Percentiles rank a stretch among this genome's conserved stretches.
Conservation (phyloP, 1,139 yeast genomes). For the Suhomyces atakaporum region DNA sequence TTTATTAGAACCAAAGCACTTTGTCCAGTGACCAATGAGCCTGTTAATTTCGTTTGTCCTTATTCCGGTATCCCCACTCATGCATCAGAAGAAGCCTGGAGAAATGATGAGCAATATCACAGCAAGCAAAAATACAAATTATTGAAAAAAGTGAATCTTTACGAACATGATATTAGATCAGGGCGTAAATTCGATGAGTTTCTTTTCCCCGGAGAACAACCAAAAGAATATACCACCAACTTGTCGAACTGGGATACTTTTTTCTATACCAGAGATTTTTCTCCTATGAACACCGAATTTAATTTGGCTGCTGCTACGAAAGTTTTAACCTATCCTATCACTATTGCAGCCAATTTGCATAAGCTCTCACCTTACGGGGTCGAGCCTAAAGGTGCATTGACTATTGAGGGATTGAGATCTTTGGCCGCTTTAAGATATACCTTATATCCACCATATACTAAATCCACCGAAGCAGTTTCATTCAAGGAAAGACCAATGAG, state of each 20-base stretch:
- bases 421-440: conserved; percentile 90
- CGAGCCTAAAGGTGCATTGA: conserved; percentile 83
- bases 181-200: conserved; percentile 95
- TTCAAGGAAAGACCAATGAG: conserved; percentile 89
- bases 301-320: conserved; percentile 95
- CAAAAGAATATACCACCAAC: conserved; percentile 74
- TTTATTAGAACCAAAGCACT: conserved; percentile 81
- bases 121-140: conserved; percentile 63
- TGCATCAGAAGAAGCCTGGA: conserved; percentile 89
- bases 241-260: conserved; percentile 89
- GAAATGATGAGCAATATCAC: conserved; percentile 74
- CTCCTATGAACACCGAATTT: conserved; percentile 95
- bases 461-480: conserved; percentile 31
- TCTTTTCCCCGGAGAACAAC: conserved; percentile 84
- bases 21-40: conserved; percentile 86
- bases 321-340: conserved; percentile 88
- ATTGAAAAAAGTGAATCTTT: conserved; percentile 83
- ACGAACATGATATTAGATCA: conserved; percentile 91
- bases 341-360: conserved; percentile 82
- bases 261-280: conserved; percentile 88
- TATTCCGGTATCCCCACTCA: conserved; percentile 95
- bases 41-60: conserved; percentile 87
- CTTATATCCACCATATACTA: conserved; percentile 70
- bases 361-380: conserved; percentile 81
- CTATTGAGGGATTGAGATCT: conserved; percentile 90